Evolutionary conservation across 108 stramenopile species (phyloP).

Genomic region (Nitzschia inconspicua): DNA sequence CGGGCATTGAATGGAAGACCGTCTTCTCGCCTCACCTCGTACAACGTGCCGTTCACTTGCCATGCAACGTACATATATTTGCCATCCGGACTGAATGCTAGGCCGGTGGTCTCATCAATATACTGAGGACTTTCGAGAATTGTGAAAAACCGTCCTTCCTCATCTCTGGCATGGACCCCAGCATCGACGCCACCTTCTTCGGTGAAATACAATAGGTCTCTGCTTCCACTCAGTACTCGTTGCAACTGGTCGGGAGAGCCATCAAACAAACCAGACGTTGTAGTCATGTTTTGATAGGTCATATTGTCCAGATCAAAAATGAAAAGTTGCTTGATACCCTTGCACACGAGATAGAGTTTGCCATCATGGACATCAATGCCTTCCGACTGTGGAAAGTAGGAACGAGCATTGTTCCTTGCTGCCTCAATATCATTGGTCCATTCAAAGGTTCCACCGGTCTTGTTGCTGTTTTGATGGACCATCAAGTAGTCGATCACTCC

Average conservation of each 20-base stretch:
- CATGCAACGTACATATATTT: constrained; percentile 44
- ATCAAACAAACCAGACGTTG: constrained; percentile 43
- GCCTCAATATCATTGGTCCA: constrained; percentile 21
- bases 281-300: constrained; percentile 26
- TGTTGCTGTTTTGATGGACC: constrained; percentile 18
- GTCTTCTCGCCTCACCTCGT: constrained; percentile 39
- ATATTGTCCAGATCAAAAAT: constrained; percentile 37
- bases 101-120: constrained; percentile 57
- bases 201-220: constrained; percentile 52
- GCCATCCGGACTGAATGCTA: constrained; percentile 68
- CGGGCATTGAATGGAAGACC: constrained; percentile 31
- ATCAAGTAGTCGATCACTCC: constrained; percentile 42
- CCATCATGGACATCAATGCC: constrained; percentile 47
- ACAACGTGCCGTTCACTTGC: constrained; percentile 36
- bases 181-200: constrained; percentile 60
- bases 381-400: constrained; percentile 37
- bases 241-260: constrained; percentile 53
- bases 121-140: constrained; percentile 30
- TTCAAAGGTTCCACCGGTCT: constrained; percentile 28
- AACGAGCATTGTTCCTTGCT: constrained; percentile 23
- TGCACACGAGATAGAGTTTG: constrained; percentile 37
- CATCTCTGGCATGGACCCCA: constrained; percentile 44
- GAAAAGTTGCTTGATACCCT: constrained; percentile 32
- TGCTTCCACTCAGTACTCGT: constrained; percentile 21
- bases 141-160: constrained; percentile 33